phyloP scores from a whole-genome alignment of 1,284 basidiomycete species.

The Ceratobasidium sp. region DNA sequence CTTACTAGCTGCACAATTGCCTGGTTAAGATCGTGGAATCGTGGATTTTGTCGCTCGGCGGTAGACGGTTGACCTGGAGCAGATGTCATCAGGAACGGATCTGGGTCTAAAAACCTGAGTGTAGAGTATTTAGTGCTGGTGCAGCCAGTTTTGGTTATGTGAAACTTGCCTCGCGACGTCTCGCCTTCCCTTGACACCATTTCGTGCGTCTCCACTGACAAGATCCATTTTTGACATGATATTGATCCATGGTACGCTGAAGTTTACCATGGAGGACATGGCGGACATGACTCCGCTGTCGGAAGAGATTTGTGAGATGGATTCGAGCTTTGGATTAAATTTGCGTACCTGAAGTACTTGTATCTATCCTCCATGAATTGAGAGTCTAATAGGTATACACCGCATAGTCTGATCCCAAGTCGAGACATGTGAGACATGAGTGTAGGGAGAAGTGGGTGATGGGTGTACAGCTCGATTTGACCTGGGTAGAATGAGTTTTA shows the following conservation, averaged over 20 bases:
- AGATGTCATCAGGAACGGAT: slow-evolving; percentile 88
- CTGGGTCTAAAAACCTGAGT: slow-evolving; percentile 91
- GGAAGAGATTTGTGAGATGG: neutral
- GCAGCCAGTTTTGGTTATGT: neutral
- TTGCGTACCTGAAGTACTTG: slow-evolving; percentile 90
- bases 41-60: slow-evolving; percentile 67
- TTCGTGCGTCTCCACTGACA: slow-evolving; percentile 71
- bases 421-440: slow-evolving; percentile 81
- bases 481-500: slow-evolving; percentile 62
- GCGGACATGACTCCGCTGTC: slow-evolving; percentile 94
- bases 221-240: slow-evolving; percentile 99
- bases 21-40: slow-evolving; percentile 93
- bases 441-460: slow-evolving; percentile 94
- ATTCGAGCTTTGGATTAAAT: neutral
- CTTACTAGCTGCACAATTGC: slow-evolving; percentile 93
- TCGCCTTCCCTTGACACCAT: slow-evolving; percentile 77
- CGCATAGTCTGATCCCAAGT: slow-evolving; percentile 83
- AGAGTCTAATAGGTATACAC: slow-evolving; percentile 93
- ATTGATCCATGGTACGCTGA: slow-evolving; percentile 97
- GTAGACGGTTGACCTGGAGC: slow-evolving; percentile 70
- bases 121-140: neutral
- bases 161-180: slow-evolving; percentile 78
- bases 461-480: slow-evolving; percentile 99
- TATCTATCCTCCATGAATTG: slow-evolving; percentile 99
- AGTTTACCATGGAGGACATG: slow-evolving; percentile 99